Conservation (phyloP, 768 basidiomycete genomes). For the Boletellus ananas region DNA sequence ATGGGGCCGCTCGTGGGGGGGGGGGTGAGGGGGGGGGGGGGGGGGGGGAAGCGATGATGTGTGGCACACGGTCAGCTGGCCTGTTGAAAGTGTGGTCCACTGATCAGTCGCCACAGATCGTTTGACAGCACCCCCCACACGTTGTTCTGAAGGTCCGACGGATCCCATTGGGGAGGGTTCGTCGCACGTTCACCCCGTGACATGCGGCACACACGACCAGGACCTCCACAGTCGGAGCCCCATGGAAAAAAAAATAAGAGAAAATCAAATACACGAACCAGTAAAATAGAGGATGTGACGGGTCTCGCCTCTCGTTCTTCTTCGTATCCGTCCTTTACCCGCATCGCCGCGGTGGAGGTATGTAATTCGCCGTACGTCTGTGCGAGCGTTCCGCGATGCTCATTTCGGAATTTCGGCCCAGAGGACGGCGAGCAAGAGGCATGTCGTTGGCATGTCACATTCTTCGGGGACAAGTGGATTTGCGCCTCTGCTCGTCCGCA, state of each 20-base stretch:
- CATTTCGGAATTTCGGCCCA: conserved; percentile 10
- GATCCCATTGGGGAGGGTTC: not conserved
- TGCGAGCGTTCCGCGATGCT: conserved; percentile 25
- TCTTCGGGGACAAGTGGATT: not conserved
- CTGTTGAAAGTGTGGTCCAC: not conserved
- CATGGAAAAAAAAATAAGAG: not conserved
- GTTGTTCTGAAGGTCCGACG: not conserved
- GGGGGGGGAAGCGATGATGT: no score
- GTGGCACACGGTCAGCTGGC: not conserved
- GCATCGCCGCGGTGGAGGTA: conserved; percentile 11
- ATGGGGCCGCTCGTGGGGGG: no score
- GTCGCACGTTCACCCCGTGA: conserved; percentile 18
- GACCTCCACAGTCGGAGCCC: not conserved
- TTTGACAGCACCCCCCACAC: not conserved
- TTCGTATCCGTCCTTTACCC: conserved; percentile 9
- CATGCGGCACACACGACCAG: not conserved
- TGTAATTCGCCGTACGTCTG: not conserved
- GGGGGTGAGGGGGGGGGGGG: no score
- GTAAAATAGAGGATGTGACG: conserved; percentile 8
- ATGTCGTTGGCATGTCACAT: not conserved
- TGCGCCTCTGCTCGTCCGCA: conserved; percentile 7
- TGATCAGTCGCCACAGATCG: not conserved
- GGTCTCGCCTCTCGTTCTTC: not conserved
- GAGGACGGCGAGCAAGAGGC: not conserved
- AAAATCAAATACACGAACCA: not conserved